Percentiles rank a stretch among this genome's conserved stretches.
phyloP scores from a whole-genome alignment of 1,284 basidiomycete genomes.

The Polyporus tsugae region DNA sequence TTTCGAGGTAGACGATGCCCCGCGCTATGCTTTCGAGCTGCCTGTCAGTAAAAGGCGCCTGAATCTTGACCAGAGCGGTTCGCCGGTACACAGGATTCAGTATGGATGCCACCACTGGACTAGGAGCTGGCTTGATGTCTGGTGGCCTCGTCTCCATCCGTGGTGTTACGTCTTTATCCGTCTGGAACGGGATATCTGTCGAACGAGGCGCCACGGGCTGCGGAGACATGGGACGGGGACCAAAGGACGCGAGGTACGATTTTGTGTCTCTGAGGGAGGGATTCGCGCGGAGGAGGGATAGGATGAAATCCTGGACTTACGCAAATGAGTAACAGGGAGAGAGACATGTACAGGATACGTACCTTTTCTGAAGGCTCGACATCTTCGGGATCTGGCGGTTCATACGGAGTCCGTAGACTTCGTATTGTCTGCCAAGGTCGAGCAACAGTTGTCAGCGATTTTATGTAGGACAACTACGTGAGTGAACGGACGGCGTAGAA shows the following conservation, averaged over 20 bases:
- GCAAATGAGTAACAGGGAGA: conserved; percentile 7
- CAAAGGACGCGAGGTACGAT: conserved; percentile 90
- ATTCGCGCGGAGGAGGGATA: conserved; percentile 93
- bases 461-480: not conserved
- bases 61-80: conserved; percentile 95
- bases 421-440: conserved; percentile 53
- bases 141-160: conserved; percentile 35
- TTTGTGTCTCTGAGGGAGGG: conserved; percentile 93
- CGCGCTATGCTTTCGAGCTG: conserved; percentile 95
- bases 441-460: conserved; percentile 7
- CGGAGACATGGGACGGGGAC: conserved; percentile 52
- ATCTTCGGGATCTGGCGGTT: conserved; percentile 53
- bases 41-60: conserved; percentile 95
- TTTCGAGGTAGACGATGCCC: conserved; percentile 95
- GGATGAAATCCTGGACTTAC: conserved; percentile 86
- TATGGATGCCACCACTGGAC: conserved; percentile 81
- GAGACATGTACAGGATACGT: not conserved
- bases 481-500: conserved; percentile 63
- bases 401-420: conserved; percentile 48
- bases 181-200: conserved; percentile 20
- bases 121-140: conserved; percentile 44
- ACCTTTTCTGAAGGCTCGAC: conserved; percentile 61
- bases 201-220: conserved; percentile 34
- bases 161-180: conserved; percentile 32
- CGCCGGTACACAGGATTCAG: conserved; percentile 84